Evolutionary conservation across 1,139 yeast genomes (phyloP).

Genomic region (Debaryomyces coudertii): DNA sequence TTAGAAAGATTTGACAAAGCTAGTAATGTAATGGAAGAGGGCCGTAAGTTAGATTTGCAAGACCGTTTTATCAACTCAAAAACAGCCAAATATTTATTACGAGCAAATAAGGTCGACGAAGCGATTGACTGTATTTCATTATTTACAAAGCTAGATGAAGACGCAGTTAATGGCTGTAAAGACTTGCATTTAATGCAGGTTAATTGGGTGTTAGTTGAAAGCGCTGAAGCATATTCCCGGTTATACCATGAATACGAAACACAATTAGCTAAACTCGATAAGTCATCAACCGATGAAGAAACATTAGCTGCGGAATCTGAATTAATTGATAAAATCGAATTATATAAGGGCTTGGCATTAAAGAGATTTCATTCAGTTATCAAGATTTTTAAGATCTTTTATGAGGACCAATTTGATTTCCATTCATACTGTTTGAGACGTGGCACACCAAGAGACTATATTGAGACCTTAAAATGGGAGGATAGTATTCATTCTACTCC

Average conservation of each 20-base stretch:
- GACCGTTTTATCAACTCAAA: constrained; percentile 92
- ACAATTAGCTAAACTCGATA: constrained; percentile 19
- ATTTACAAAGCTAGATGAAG: constrained; percentile 82
- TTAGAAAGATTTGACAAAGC: constrained; percentile 65
- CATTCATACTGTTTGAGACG: constrained; percentile 90
- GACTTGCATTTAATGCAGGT: constrained; percentile 91
- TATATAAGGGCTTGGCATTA: constrained; percentile 69
- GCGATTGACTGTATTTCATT: constrained; percentile 76
- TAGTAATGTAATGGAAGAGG: constrained; percentile 65
- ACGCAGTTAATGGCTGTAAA: constrained; percentile 75
- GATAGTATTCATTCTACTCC: constrained; percentile 72
- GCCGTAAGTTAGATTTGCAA: constrained; percentile 78
- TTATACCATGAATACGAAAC: constrained; percentile 30
- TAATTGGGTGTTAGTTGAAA: constrained; percentile 84
- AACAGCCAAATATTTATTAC: constrained; percentile 77
- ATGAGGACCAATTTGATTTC: constrained; percentile 89
- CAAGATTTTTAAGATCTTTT: constrained; percentile 69
- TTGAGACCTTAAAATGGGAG: constrained; percentile 80
- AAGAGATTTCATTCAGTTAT: constrained; percentile 75
- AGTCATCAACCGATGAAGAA: constrained; percentile 15
- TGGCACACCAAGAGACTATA: constrained; percentile 86
- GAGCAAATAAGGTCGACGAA: constrained; percentile 77
- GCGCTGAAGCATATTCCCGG: constrained; percentile 74
- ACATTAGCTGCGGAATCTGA: constrained; percentile 34
- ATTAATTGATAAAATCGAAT: constrained; percentile 37